phyloP scores from a whole-genome alignment of 805 yeast species.

The Yarrowia sp. region DNA sequence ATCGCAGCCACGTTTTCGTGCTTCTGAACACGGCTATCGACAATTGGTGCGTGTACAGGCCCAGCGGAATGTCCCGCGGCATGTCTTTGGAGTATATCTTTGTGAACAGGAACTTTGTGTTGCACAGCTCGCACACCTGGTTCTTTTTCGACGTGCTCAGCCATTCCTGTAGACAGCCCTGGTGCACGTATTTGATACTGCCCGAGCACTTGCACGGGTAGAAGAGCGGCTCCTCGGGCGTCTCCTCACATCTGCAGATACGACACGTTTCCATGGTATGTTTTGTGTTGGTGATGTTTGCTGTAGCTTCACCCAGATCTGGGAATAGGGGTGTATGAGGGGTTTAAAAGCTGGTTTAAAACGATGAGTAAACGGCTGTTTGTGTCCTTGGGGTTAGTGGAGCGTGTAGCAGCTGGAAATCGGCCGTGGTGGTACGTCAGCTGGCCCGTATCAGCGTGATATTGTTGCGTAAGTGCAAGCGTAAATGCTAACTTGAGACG shows the following conservation, averaged over 20 bases:
- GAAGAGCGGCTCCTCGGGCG: slow-evolving; percentile 75
- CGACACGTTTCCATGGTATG: slow-evolving; percentile 82
- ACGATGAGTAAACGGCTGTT: neutral
- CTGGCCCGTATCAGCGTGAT: slow-evolving; percentile 26
- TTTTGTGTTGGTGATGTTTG: neutral
- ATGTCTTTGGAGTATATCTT: slow-evolving; percentile 69
- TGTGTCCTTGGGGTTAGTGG: neutral
- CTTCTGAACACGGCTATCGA: slow-evolving; percentile 13
- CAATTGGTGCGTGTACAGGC: slow-evolving; percentile 52
- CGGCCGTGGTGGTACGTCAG: neutral
- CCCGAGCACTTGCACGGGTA: slow-evolving; percentile 97
- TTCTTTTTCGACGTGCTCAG: slow-evolving; percentile 68
- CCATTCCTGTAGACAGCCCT: slow-evolving; percentile 92
- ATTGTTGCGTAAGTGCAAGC: neutral
- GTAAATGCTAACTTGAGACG: slow-evolving; percentile 6
- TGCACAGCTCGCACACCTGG: slow-evolving; percentile 83
- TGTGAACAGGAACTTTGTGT: slow-evolving; percentile 70
- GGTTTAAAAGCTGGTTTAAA: neutral
- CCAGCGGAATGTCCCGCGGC: slow-evolving; percentile 68
- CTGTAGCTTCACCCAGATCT: too few relatives aligned
- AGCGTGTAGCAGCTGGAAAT: neutral
- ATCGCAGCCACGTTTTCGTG: slow-evolving; percentile 26
- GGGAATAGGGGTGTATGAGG: too few relatives aligned
- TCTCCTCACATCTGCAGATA: slow-evolving; percentile 92
- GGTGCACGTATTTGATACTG: slow-evolving; percentile 90